A percentile compares a stretch with the other conserved stretches of the same genome.
These are phyloP conservation scores for Naganishia vaughanmartiniae DNA, from an alignment of 768 basidiomycete genomes.

Conservation along the genomic window DNA sequence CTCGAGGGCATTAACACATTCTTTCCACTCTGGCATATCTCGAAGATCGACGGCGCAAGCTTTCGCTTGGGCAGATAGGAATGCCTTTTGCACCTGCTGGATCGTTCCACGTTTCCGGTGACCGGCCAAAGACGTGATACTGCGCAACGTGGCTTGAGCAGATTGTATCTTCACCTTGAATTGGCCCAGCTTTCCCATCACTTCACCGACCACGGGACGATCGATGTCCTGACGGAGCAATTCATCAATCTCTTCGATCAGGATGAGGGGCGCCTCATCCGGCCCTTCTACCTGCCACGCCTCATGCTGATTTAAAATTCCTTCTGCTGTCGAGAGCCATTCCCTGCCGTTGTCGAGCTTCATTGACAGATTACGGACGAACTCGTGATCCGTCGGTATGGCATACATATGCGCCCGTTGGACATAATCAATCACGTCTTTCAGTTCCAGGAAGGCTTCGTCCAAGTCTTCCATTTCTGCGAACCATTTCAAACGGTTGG, in stretches of 20 bases:
- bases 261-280: conserved; percentile 59
- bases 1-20: conserved; percentile 37
- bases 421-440: conserved; percentile 72
- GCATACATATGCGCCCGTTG: conserved; percentile 68
- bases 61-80: conserved; percentile 39
- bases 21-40: conserved; percentile 41
- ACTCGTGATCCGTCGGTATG: conserved; percentile 64
- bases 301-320: conserved; percentile 55
- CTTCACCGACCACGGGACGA: conserved; percentile 67
- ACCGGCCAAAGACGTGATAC: conserved; percentile 27
- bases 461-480: conserved; percentile 72
- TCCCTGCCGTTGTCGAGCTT: conserved; percentile 68
- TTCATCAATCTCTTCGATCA: conserved; percentile 71
- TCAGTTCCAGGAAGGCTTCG: conserved; percentile 66
- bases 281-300: conserved; percentile 19
- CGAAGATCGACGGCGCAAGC: conserved; percentile 41
- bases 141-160: conserved; percentile 27
- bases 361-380: conserved; percentile 55
- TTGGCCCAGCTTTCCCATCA: conserved; percentile 66
- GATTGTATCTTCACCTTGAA: conserved; percentile 54
- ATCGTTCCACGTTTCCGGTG: conserved; percentile 33
- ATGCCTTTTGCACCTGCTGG: conserved; percentile 39
- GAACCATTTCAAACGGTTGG: conserved; percentile 72
- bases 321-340: conserved; percentile 73
- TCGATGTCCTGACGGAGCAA: conserved; percentile 65